Base-by-base conservation (phyloP, 2,329 filamentous ascomycete species). In the Alternaria ventricosa region DNA sequence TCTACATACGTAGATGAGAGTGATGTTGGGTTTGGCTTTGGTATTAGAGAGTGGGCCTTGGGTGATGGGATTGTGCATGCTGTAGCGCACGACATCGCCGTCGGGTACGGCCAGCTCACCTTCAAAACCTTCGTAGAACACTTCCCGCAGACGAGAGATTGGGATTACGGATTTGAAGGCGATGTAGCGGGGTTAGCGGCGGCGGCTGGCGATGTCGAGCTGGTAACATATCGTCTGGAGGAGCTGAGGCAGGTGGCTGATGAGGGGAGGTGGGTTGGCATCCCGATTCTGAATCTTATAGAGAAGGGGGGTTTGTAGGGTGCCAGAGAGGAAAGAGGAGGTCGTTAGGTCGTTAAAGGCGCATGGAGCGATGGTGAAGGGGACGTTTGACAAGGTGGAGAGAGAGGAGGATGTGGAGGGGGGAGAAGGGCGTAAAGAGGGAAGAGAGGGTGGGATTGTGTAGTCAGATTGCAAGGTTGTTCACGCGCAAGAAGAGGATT, bases 141-240 rank as follows among this genome's bases (percentile, higher is more conserved):
- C 13, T 4, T 4, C 2, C 30, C 13, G 30, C 13, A 9, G 13
- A 4, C 6, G 6, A 15, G 7, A 36, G 13, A 36, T 36, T n/a
- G 7, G 0, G 1, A 9, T 9, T 36, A 2, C 13, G 1, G 15
- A 33, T 1, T 1, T 36, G 4, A n/a, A 36, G 1, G 33, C 15
- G 33, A 36, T n/a, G 7, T 7, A 15, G 30, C 2, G 4, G 30
- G 30, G 6, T 15, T 33, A n/a, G 12, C 28, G 13, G 30, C 4
- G 2, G 23, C 8, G 23, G 33, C 15, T 15, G 8, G 33, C 33
- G 4, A 36, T 36, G 8, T 36, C 33, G 33, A 36, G 33, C 33
- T 36, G 33, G 4, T 36, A 2, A 36, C 1, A 2, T 36, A 36
- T 5, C 5, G 33, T 36, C 7, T 36, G 33, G 33, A 10, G 33